A percentile compares a stretch with the other conserved stretches of the same genome.
These are phyloP conservation scores for Saccharum officinarum DNA, from an alignment of 176 grass and related monocot genomes.

Conservation along the genomic window DNA sequence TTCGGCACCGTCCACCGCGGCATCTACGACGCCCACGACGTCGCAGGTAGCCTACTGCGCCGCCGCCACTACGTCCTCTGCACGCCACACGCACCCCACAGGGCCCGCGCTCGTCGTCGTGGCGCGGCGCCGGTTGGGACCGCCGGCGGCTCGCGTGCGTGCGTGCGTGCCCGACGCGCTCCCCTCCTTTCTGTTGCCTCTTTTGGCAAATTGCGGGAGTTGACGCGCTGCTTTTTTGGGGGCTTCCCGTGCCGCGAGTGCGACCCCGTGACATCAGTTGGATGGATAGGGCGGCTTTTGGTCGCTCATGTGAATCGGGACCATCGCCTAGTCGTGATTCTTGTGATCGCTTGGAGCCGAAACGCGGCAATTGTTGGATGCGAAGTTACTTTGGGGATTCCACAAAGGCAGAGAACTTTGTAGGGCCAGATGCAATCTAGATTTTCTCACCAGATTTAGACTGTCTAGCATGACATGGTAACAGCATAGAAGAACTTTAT, in stretches of 20 bases:
- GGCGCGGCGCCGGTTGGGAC: too few species aligned
- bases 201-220: slow-evolving; percentile 43
- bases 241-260: neutral
- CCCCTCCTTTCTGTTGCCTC: neutral
- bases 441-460: neutral
- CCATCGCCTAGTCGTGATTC: slow-evolving; percentile 38
- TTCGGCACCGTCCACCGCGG: slow-evolving; percentile 95
- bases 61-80: neutral
- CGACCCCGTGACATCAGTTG: slow-evolving; percentile 43
- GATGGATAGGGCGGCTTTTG: slow-evolving; percentile 39
- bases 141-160: too few species aligned
- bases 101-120: neutral
- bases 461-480: neutral
- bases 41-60: slow-evolving; percentile 54
- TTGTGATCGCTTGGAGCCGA: slow-evolving; percentile 40
- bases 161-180: neutral
- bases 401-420: neutral
- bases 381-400: slow-evolving; percentile 4
- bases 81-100: neutral
- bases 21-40: slow-evolving; percentile 89
- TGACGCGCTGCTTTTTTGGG: slow-evolving; percentile 23
- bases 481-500: neutral
- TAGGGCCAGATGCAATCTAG: neutral
- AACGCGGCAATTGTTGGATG: neutral
- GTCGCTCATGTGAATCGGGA: slow-evolving; percentile 53